A percentile compares a stretch with the other conserved stretches of the same genome.
Evolutionary conservation across 2,329 filamentous ascomycete genomes (phyloP).

Genomic region (Fusarium torulosum): DNA sequence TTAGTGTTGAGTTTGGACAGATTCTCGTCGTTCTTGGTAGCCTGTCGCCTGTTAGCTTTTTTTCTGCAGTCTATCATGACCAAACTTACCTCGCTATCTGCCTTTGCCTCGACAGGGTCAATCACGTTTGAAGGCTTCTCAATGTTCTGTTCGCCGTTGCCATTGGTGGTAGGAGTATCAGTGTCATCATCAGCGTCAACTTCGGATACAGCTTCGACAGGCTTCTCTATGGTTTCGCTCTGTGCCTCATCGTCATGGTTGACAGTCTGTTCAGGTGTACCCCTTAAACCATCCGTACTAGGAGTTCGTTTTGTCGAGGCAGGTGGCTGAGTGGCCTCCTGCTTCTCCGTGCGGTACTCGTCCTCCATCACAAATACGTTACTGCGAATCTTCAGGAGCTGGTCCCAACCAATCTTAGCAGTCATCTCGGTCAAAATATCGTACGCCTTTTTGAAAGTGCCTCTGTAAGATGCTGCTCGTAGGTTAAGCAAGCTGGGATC

Average conservation of each 20-base stretch:
- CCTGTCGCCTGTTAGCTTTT: slow-evolving; percentile 57
- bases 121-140: slow-evolving; percentile 86
- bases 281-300: slow-evolving; percentile 82
- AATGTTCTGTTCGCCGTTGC: slow-evolving; percentile 63
- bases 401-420: slow-evolving; percentile 97
- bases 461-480: slow-evolving; percentile 89
- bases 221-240: slow-evolving; percentile 52
- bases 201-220: slow-evolving; percentile 45
- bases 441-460: slow-evolving; percentile 96
- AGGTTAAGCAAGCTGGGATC: slow-evolving; percentile 88
- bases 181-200: slow-evolving; percentile 46
- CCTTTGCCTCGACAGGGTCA: slow-evolving; percentile 78
- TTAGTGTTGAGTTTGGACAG: slow-evolving; percentile 97
- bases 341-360: slow-evolving; percentile 92
- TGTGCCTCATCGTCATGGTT: slow-evolving; percentile 60
- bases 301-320: slow-evolving; percentile 74
- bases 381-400: slow-evolving; percentile 92
- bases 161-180: slow-evolving; percentile 54
- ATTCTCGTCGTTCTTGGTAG: slow-evolving; percentile 74
- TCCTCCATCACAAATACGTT: slow-evolving; percentile 99
- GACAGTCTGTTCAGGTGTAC: slow-evolving; percentile 71
- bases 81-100: slow-evolving; percentile 74
- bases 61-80: neutral
- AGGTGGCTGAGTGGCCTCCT: slow-evolving; percentile 65
- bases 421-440: slow-evolving; percentile 95